phyloP scores from a whole-genome alignment of 2,329 filamentous ascomycete species.

The Colletotrichum orbiculare region DNA sequence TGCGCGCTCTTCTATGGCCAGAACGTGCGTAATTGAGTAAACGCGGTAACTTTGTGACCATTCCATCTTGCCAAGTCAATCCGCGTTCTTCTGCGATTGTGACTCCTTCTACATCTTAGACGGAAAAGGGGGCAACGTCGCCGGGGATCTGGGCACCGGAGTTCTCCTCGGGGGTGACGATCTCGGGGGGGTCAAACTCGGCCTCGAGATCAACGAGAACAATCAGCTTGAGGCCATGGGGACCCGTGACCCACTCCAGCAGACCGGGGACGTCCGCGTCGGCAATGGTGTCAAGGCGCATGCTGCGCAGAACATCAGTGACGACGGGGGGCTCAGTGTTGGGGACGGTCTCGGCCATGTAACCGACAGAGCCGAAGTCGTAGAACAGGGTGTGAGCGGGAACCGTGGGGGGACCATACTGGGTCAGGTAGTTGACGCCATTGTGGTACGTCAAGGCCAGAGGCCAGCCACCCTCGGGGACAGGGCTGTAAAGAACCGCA shows the following conservation, averaged over 20 bases:
- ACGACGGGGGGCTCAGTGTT: conserved; percentile 1
- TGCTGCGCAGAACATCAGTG: conserved; percentile 21
- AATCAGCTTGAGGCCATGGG: conserved; percentile 25
- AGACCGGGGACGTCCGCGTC: conserved; percentile 1
- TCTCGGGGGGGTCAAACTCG: neutral
- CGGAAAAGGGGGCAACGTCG: too few relatives aligned
- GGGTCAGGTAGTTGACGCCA: conserved; percentile 28
- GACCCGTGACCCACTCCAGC: conserved; percentile 21
- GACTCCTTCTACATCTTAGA: too few relatives aligned
- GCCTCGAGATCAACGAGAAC: conserved; percentile 18
- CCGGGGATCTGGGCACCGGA: too few relatives aligned
- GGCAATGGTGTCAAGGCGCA: conserved; percentile 5
- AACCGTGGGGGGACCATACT: conserved; percentile 8
- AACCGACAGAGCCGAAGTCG: neutral
- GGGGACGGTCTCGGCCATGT: conserved; percentile 7
- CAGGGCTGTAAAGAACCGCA: neutral
- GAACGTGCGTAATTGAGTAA: too few relatives aligned
- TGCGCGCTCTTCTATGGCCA: too few relatives aligned
- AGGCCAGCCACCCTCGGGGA: conserved; percentile 1
- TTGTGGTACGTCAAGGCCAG: conserved; percentile 19
- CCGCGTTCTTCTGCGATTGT: too few relatives aligned
- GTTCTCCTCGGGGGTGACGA: neutral
- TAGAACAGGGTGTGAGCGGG: neutral
- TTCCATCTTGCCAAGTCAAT: too few relatives aligned
- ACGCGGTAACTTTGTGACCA: too few relatives aligned